Evolutionary conservation across 257 asterid genomes (phyloP), one percentile per base, ranked within the genome.

Genomic region (Solanum piurae): DNA sequence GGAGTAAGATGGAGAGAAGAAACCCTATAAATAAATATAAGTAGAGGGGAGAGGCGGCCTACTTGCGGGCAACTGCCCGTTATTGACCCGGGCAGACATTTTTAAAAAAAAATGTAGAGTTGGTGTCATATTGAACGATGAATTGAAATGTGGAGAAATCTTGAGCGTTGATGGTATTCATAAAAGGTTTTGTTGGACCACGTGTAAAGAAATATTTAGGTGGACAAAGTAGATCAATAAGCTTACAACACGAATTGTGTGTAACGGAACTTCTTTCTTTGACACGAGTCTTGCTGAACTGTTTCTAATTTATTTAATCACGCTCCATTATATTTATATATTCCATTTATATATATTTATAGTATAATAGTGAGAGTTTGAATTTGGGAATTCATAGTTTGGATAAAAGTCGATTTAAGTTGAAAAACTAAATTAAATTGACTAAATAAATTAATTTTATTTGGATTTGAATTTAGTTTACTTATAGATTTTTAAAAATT

Each of bases 61-160:
- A 21, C 74, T 83, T 62, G 37, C 90, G 97, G 98, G 96, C 94
- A 96, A 95, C 93, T 96, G 94, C 94, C 99, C 95, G 85, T 44
- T 25, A 79, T 11, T 79, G 66, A 44, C 66, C 40, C 66, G 64
- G 84, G 84, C 84, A 77, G 64, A 1, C 60, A 42, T 25, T 42
- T 33, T 8, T 33, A 58, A 68, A 55, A n/a, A 80, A 21, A 18
- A 9, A 40, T 29, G 4, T 14, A 92, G 92, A 93, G 95, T 92
- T 92, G 97, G 92, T 91, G 91, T 93, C 95, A 93, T 95, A 95
- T 92, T 89, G 91, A 92, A 86, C 87, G 29, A 11, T 77, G 58
- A 77, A 77, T 72, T 90, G 87, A 86, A 88, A 90, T 90, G 79
- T 91, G 71, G 88, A 89, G 88, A 4, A 89, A 91, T 91, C 92